Evolutionary conservation across 1,139 yeast genomes (phyloP).

Genomic region (Scheffersomyces illinoinensis): DNA sequence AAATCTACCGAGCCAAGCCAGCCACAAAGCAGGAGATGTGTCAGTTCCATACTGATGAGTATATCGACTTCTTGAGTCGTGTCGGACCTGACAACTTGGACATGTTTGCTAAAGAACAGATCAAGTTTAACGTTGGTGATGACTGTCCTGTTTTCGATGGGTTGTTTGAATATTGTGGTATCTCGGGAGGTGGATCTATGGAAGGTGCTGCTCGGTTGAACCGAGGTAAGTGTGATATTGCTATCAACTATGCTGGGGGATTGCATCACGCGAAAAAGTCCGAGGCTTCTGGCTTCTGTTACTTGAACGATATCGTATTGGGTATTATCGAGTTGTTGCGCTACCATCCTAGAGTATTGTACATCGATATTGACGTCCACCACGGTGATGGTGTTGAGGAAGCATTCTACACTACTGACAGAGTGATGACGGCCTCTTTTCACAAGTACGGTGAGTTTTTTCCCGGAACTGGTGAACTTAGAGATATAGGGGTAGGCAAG

Average conservation of each 20-base stretch:
- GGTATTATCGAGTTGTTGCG: constrained; percentile 87
- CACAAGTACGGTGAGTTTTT: constrained; percentile 96
- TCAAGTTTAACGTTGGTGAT: constrained; percentile 94
- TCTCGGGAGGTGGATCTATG: constrained; percentile 95
- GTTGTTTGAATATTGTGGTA: constrained; percentile 89
- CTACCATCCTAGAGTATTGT: constrained; percentile 92
- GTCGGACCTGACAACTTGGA: constrained; percentile 96
- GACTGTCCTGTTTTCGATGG: constrained; percentile 98
- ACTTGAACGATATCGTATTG: constrained; percentile 80
- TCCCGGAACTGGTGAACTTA: constrained; percentile 93
- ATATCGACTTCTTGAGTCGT: constrained; percentile 87
- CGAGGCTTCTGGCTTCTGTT: constrained; percentile 96
- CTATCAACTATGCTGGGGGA: constrained; percentile 97
- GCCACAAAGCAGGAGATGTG: constrained; percentile 99
- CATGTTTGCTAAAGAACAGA: constrained; percentile 86
- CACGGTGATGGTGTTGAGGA: constrained; percentile 99
- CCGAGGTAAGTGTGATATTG: constrained; percentile 92
- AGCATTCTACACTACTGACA: constrained; percentile 92
- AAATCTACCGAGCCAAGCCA: constrained; percentile 93
- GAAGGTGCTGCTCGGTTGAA: constrained; percentile 95
- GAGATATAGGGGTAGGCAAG: constrained; percentile 86
- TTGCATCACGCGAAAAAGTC: constrained; percentile 95
- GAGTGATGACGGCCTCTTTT: constrained; percentile 97
- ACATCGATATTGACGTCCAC: constrained; percentile 94
- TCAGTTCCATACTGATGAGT: constrained; percentile 97